Percentiles rank a stretch among this genome's conserved stretches.
Evolutionary conservation across 2,329 filamentous ascomycete species (phyloP).

Genomic region (Cadophora sp.): DNA sequence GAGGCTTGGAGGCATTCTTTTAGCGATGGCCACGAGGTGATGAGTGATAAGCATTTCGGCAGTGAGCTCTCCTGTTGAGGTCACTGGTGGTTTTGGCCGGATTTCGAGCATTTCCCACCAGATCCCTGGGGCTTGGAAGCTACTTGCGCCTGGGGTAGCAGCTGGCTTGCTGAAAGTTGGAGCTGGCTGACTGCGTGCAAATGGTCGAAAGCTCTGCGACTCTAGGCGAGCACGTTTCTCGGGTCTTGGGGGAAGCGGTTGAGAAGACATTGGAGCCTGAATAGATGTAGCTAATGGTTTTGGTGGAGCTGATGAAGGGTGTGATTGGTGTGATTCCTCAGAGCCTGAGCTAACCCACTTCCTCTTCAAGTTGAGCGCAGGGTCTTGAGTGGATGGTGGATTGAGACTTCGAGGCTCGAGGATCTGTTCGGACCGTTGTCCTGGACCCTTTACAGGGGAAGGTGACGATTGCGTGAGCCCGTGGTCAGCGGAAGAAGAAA

Average conservation of each 20-base stretch:
- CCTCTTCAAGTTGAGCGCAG: slow-evolving; percentile 23
- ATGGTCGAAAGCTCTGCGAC: not conserved
- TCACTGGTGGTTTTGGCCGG: slow-evolving; percentile 59
- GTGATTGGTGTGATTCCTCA: slow-evolving; percentile 16
- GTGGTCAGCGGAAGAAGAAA: not conserved
- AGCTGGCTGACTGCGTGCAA: slow-evolving; percentile 14
- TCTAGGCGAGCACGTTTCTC: slow-evolving; percentile 22
- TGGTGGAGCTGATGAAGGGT: slow-evolving; percentile 25
- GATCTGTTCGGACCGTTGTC: not conserved
- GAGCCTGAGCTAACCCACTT: slow-evolving; percentile 23
- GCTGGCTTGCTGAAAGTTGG: not conserved
- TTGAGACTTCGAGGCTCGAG: not conserved
- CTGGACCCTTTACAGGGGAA: slow-evolving; percentile 21
- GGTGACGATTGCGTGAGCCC: slow-evolving; percentile 19
- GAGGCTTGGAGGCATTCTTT: slow-evolving; percentile 51
- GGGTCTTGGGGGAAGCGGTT: not conserved
- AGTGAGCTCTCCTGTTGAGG: slow-evolving; percentile 53
- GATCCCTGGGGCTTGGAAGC: slow-evolving; percentile 9
- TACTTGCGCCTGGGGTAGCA: not conserved
- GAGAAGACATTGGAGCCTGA: not conserved
- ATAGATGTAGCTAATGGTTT: not conserved
- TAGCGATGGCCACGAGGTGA: slow-evolving; percentile 59
- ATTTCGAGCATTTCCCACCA: slow-evolving; percentile 53
- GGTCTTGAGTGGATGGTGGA: slow-evolving; percentile 25
- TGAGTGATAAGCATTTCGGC: slow-evolving; percentile 62